Evolutionary conservation across 2,329 filamentous ascomycete genomes (phyloP).

Genomic region (Xylariaceae sp.): DNA sequence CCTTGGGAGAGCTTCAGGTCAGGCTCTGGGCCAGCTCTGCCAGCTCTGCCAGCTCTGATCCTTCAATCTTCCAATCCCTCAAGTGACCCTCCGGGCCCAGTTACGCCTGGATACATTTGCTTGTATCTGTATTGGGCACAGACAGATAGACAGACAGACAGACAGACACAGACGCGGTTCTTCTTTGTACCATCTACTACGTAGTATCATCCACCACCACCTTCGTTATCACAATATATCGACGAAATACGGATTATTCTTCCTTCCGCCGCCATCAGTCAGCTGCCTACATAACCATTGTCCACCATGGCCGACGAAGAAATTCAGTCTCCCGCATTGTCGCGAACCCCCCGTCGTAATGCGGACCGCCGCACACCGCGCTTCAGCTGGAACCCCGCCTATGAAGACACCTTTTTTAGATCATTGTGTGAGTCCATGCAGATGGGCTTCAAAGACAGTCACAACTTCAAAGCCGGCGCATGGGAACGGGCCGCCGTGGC

Average conservation of each 20-base stretch:
- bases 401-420: constrained; percentile 56
- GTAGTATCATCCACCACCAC: too few relatives aligned
- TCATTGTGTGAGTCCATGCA: constrained; percentile 56
- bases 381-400: constrained; percentile 56
- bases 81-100: too few relatives aligned
- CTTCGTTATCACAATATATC: too few relatives aligned
- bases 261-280: not conserved
- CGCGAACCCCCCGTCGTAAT: constrained; percentile 28
- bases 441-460: constrained; percentile 50
- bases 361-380: constrained; percentile 39
- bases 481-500: constrained; percentile 54
- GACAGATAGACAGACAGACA: not conserved
- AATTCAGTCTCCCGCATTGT: constrained; percentile 13
- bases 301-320: constrained; percentile 32
- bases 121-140: not conserved
- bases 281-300: not conserved
- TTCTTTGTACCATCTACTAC: too few relatives aligned
- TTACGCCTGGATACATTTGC: not conserved
- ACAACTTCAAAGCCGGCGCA: constrained; percentile 57
- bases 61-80: too few relatives aligned
- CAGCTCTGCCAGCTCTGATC: too few relatives aligned
- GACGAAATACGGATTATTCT: not conserved
- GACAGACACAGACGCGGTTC: not conserved
- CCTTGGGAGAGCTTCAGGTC: not conserved
- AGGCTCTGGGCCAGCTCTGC: too few relatives aligned